phyloP scores from a whole-genome alignment of 352 stramenopile genomes.

The Phytophthora boehmeriae region DNA sequence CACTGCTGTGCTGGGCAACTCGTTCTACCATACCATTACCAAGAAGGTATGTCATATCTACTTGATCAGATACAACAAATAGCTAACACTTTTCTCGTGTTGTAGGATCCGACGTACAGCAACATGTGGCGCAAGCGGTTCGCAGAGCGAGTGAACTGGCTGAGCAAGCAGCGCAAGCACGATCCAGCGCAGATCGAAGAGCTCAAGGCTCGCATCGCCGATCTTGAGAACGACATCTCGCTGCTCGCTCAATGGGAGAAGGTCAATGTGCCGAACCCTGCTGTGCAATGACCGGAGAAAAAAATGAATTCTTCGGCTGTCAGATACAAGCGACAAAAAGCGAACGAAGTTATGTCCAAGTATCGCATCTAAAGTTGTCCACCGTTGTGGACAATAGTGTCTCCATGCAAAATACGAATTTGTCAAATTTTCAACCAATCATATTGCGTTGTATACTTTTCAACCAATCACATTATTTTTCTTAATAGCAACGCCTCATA shows the following conservation, averaged over 20 bases:
- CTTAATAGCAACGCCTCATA: slow-evolving; percentile 8
- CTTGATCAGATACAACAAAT: background rate
- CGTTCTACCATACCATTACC: slow-evolving; percentile 81
- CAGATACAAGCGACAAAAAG: slow-evolving; percentile 3
- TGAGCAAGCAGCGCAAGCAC: slow-evolving; percentile 66
- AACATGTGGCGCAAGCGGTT: slow-evolving; percentile 88
- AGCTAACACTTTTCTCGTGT: too few relatives aligned
- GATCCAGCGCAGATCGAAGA: slow-evolving; percentile 45
- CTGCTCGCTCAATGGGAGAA: slow-evolving; percentile 63
- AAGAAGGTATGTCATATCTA: slow-evolving; percentile 51
- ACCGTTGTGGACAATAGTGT: slow-evolving; percentile 23
- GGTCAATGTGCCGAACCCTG: slow-evolving; percentile 21
- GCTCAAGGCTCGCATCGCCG: slow-evolving; percentile 49
- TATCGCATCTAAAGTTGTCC: background rate
- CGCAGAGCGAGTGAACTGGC: slow-evolving; percentile 38
- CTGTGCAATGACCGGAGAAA: slow-evolving; percentile 16
- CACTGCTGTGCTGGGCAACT: slow-evolving; percentile 79
- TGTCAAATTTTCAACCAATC: slow-evolving; percentile 22
- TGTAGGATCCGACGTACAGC: slow-evolving; percentile 77
- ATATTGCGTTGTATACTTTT: background rate
- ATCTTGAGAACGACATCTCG: slow-evolving; percentile 68
- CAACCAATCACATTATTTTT: background rate
- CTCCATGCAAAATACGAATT: slow-evolving; percentile 13
- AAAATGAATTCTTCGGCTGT: background rate
- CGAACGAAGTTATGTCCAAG: slow-evolving; percentile 29